Base-by-base conservation (phyloP, 108 stramenopile genomes). In the Nitzschia putrida region DNA sequence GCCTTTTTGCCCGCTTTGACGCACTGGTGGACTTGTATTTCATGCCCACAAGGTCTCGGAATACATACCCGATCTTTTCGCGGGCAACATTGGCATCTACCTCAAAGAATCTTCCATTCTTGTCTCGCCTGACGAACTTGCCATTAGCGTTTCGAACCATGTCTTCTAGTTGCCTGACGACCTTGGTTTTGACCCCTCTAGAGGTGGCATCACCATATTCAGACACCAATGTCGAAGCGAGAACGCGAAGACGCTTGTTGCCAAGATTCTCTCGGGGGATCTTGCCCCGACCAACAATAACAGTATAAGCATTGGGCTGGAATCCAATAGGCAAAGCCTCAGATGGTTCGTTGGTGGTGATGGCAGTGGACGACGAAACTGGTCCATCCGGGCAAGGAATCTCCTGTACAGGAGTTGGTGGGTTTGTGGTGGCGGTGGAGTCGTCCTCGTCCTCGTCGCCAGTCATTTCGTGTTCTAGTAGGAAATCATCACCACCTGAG, bases 31-130 rank as follows among this genome's bases (percentile, higher is more conserved):
- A 61, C 13, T 54, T 29, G 47, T 75, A 68, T 34, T 54, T 44
- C 57, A 61, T 60, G 23, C 43, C 21, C 25, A 75, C 22, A 1
- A 61, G 18, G 24, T 68, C 67, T 6, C 66, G 57, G 37, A 75
- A 68, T 40, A 63, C 61, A 22, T 53, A 63, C 7, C 71, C 65
- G 20, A 69, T 41, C 72, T 78, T 72, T 67, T 72, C 64, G 1
- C 64, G 40, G 58, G 64, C 49, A 45, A 57, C 47, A 20, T 38
- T 10, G 7, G 64, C 53, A 38, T 53, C 44, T 22, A 61, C 71
- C 22, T 72, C 24, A 10, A 20, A 53, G 65, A 64, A 72, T 6
- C 59, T 5, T 12, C 56, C 71, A 25, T 72, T 29, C 51, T 53
- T 42, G 7, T 24, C 61, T 23, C 63, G 52, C 71, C 53, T 61